A percentile compares a stretch with the other conserved stretches of the same genome.
Evolutionary conservation across 345 rosid species (phyloP).

Genomic region (Dipteronia dyeriana): DNA sequence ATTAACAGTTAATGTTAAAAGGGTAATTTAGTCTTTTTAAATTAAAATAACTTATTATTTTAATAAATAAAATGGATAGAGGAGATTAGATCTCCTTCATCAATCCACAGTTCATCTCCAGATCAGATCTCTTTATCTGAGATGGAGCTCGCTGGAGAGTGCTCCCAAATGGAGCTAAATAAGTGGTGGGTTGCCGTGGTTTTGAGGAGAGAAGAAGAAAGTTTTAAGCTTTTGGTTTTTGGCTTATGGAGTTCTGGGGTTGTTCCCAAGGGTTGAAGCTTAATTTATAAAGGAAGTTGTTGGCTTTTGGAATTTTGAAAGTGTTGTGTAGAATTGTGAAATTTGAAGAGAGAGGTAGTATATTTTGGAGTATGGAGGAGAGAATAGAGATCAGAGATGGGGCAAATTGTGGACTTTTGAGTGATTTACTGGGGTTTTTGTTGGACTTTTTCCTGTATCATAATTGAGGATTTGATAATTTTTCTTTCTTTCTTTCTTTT

Average conservation of each 20-base stretch:
- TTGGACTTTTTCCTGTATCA: neutral
- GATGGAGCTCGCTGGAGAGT: too few species aligned
- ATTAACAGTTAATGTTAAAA: too few species aligned
- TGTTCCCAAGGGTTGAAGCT: neutral
- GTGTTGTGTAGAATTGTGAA: neutral
- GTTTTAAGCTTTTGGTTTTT: neutral
- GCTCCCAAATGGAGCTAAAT: too few species aligned
- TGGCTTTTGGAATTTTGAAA: slow-evolving; percentile 14
- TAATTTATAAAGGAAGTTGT: slow-evolving; percentile 24
- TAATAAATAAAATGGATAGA: too few species aligned
- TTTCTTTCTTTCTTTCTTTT: neutral
- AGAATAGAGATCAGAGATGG: slow-evolving; percentile 30
- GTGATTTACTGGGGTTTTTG: too few species aligned
- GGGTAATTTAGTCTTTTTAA: too few species aligned
- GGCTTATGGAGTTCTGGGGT: neutral
- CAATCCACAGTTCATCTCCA: too few species aligned
- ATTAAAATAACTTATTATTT: too few species aligned
- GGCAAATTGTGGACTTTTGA: slow-evolving; percentile 25
- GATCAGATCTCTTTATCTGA: too few species aligned
- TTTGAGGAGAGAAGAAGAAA: neutral
- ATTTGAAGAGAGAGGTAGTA: neutral
- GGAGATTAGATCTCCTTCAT: too few species aligned
- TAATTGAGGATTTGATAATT: slow-evolving; percentile 27
- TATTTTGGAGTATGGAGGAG: slow-evolving; percentile 27
- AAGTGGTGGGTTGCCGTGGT: neutral